A percentile compares a stretch with the other conserved stretches of the same genome.
phyloP scores from a whole-genome alignment of 148 eudicot genomes.

The Rhododendron mucronatum region DNA sequence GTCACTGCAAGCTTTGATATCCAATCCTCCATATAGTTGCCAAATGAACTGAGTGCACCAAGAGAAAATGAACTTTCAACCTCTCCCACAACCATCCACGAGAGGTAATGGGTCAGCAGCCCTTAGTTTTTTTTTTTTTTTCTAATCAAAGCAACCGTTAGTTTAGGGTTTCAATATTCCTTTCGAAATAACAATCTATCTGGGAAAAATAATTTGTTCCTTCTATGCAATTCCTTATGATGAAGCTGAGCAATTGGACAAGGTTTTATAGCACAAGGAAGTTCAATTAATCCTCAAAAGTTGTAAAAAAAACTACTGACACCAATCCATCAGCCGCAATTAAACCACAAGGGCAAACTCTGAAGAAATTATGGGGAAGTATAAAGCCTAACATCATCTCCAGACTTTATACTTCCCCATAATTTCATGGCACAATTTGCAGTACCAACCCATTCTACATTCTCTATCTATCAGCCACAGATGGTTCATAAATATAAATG shows the following conservation, averaged over 20 bases:
- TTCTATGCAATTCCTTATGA: background rate
- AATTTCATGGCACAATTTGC: background rate
- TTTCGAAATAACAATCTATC: background rate
- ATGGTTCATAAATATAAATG: background rate
- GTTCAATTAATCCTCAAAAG: constrained; percentile 3
- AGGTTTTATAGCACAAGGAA: background rate
- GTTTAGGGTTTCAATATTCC: background rate
- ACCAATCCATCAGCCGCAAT: background rate
- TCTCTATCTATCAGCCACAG: background rate
- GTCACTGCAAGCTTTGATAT: background rate
- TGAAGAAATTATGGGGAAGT: background rate
- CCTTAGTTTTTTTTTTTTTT: too few relatives aligned
- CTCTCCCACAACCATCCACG: background rate
- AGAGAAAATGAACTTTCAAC: background rate
- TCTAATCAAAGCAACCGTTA: too few relatives aligned
- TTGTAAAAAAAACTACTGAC: background rate
- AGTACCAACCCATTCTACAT: background rate
- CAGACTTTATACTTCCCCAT: background rate
- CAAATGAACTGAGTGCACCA: background rate
- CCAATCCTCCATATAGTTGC: background rate
- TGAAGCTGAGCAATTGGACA: background rate
- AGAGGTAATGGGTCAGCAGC: background rate
- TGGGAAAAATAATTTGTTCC: background rate
- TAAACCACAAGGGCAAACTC: background rate
- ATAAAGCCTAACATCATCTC: background rate